Evolutionary conservation across 371 early-diverging fungal genomes (phyloP), one percentile per base, ranked within the genome.

Genomic region (Mucor plumbeus): DNA sequence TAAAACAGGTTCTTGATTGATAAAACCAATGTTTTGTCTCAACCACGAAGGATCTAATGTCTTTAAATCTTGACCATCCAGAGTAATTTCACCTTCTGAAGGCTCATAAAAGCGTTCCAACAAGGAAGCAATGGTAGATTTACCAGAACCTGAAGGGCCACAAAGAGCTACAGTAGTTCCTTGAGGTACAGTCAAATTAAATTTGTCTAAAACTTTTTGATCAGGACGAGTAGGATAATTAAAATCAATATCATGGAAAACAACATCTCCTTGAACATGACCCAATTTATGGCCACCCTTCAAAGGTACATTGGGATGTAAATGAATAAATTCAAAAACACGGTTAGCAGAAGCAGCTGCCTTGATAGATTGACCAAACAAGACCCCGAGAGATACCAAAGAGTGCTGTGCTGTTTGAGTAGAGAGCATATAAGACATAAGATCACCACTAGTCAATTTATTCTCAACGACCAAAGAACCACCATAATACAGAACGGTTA

Each of bases 311-410:
- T 64, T 33, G 14, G 91, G 88, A 5, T 64, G 56, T 31, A 80
- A 56, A 36, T 85, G 74, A 50, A 87, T 81, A 54, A 87, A 87
- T 69, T 93, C 93, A 70, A 90, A 87, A n/a, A 93, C 89, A 21
- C 94, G 85, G 8, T 74, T 64, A 7, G 90, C 85, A 3, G 90
- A 86, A 14, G 84, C 86, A 9, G 81, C 69, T 1, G 92, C 90
- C 61, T 90, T 90, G 67, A 94, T 88, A 1, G 86, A 81, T 70
- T 94, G 93, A 21, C 94, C 92, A 75, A 93, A 85, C 54, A 94
- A 72, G 7, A 85, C 87, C 26, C 94, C 94, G 21, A 94, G 78
- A 1, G 87, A 85, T 0, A 87, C 90, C 31, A 93, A 74, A 6
- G 94, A 88, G 54, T 85, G 82, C 60, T 94, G 93, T 0, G 93